Percentiles rank a stretch among this genome's conserved stretches.
phyloP scores from a whole-genome alignment of 331 rosid species.

The Prunus yedoensis region DNA sequence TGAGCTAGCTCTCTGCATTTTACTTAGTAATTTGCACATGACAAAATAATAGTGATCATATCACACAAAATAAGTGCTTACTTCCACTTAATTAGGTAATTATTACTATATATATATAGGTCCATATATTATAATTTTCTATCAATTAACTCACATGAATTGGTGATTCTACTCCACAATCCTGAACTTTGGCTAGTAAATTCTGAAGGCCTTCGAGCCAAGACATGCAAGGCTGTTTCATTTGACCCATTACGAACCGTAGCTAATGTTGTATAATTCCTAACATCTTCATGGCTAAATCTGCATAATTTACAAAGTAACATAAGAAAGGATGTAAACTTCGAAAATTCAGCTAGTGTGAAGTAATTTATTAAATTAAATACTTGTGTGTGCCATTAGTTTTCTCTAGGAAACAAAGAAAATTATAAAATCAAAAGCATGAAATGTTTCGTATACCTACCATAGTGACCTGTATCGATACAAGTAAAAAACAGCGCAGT shows the following conservation, averaged over 20 bases:
- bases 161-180: slow-evolving; percentile 7
- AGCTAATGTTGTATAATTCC: background rate
- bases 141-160: slow-evolving; percentile 9
- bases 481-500: slow-evolving; percentile 21
- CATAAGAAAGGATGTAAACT: too few species aligned
- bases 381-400: too few species aligned
- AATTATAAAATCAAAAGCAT: background rate
- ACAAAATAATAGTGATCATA: too few species aligned
- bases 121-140: background rate
- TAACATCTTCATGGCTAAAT: slow-evolving; percentile 8
- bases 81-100: too few species aligned
- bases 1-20: too few species aligned
- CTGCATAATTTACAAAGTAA: background rate
- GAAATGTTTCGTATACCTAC: slow-evolving; percentile 15
- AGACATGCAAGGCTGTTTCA: slow-evolving; percentile 16
- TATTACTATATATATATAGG: too few species aligned
- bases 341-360: too few species aligned
- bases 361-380: too few species aligned
- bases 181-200: slow-evolving; percentile 6
- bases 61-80: too few species aligned
- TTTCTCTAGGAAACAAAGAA: background rate
- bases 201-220: slow-evolving; percentile 17
- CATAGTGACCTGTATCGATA: slow-evolving; percentile 31
- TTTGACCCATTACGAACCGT: background rate
- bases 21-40: too few species aligned